Percentiles rank a stretch among this genome's conserved stretches.
These are phyloP conservation scores for Solanum gracilifrons DNA, from an alignment of 257 asterid species.

Conservation along the genomic window DNA sequence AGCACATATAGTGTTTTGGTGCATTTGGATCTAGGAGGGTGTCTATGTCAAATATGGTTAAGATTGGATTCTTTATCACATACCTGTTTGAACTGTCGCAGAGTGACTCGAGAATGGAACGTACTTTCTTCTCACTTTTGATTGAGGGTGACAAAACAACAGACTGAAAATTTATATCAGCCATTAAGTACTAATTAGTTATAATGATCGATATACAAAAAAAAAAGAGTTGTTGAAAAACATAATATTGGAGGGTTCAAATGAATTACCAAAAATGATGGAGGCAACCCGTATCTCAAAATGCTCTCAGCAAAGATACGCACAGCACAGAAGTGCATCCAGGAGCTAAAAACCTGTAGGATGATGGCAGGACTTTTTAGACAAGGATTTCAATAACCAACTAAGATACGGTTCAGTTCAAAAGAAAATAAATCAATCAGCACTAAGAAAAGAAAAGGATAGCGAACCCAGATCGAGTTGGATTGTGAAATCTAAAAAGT, in stretches of 20 bases:
- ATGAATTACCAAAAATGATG: conserved; percentile 45
- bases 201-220: not conserved
- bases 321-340: conserved; percentile 96
- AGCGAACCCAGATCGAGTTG: not conserved
- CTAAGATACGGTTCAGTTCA: not conserved
- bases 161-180: conserved; percentile 38
- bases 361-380: not conserved
- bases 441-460: not conserved
- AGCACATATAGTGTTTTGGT: not conserved
- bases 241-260: not conserved
- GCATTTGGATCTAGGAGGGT: not conserved
- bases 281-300: conserved; percentile 82
- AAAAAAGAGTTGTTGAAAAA: not conserved
- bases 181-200: not conserved
- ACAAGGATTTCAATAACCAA: not conserved
- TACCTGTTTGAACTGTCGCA: conserved; percentile 72
- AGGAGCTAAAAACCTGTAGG: conserved; percentile 81
- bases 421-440: not conserved
- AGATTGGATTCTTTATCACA: not conserved
- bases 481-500: not conserved
- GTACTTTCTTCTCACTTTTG: conserved; percentile 87
- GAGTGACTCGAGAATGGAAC: conserved; percentile 67
- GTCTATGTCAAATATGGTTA: not conserved
- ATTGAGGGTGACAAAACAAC: conserved; percentile 67
- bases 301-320: conserved; percentile 84